These are phyloP conservation scores for Sanghuangporus weigelae DNA, from an alignment of 1,284 basidiomycete genomes.

Conservation along the genomic window DNA sequence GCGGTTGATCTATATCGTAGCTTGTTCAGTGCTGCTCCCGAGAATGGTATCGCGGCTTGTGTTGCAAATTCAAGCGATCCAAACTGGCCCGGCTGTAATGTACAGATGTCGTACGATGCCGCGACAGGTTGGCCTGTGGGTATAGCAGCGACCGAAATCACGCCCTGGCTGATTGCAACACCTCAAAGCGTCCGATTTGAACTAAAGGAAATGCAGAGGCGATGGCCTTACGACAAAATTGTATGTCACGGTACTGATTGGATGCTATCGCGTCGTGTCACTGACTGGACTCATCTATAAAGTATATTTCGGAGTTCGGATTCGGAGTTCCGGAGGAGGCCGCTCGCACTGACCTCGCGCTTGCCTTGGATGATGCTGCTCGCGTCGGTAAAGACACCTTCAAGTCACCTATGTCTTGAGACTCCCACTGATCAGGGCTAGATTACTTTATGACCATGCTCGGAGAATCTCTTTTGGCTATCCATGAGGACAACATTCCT, in stretches of 20 bases:
- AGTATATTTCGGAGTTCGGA: slow-evolving; percentile 44
- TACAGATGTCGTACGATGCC: slow-evolving; percentile 32
- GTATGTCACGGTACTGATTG: slow-evolving; percentile 22
- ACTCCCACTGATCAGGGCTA: slow-evolving; percentile 17
- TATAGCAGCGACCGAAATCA: slow-evolving; percentile 33
- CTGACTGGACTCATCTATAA: background rate
- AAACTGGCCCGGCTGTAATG: slow-evolving; percentile 40
- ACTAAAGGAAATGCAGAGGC: slow-evolving; percentile 31
- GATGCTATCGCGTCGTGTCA: background rate
- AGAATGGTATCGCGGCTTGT: slow-evolving; percentile 36
- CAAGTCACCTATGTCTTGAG: background rate
- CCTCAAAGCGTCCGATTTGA: slow-evolving; percentile 34
- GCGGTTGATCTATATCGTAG: slow-evolving; percentile 42
- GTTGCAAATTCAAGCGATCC: slow-evolving; percentile 35
- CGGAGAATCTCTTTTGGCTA: slow-evolving; percentile 36
- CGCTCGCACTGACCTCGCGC: slow-evolving; percentile 34
- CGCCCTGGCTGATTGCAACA: slow-evolving; percentile 38
- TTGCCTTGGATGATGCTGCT: slow-evolving; percentile 39
- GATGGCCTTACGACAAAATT: slow-evolving; percentile 43
- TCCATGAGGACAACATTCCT: slow-evolving; percentile 39
- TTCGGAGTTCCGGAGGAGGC: slow-evolving; percentile 39
- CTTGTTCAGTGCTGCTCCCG: slow-evolving; percentile 34
- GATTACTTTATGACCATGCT: slow-evolving; percentile 41
- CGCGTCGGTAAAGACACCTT: slow-evolving; percentile 31
- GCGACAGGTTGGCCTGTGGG: slow-evolving; percentile 41